Evolutionary conservation across 2,329 filamentous ascomycete genomes (phyloP), one percentile per base, ranked within the genome.

Genomic region (Chrysoporthe cubensis): DNA sequence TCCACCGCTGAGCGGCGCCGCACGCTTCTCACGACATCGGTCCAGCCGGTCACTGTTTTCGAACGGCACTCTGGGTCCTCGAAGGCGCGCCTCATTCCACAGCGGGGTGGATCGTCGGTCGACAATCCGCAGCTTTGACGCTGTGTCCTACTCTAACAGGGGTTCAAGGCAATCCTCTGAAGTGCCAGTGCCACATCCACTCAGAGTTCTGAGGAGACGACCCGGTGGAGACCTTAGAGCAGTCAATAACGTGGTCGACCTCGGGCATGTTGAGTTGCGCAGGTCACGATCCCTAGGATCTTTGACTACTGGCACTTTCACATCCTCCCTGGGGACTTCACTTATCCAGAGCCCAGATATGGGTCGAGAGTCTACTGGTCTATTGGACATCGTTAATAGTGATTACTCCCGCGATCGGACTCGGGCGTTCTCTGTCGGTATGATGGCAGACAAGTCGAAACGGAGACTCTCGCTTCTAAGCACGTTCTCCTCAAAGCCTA

Each of bases 151-250:
- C 56, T 88, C 87, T 0, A 85, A 80, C 50, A 77, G 73, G 5
- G 89, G 87, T 1, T 79, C 84, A 11, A 34, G 60, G 32, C 82
- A 81, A 4, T 74, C 80, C 3, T 82, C 83, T 0, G 81, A 82
- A 7, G 80, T 80, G 69, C 64, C 82, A 2, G 76, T 83, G 60
- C 83, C 85, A 1, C 79, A 80, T 26, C 87, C 88, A n/a, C 78
- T 87, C 7, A 86, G 89, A 57, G 83, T 90, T 54, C 83, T 96
- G 70, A 85, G 92, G 69, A 84, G 92, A 75, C 85, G 90, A 16
- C 92, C 91, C 7, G 92, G 92, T 60, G 91, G 92, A 44, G 89
- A 95, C 76, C 79, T 96, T 60, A 86, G 90, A 70, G 90, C 89
- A 18, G 90, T 87, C 48, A 85, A 84, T 21, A 90, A 90, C 68